phyloP scores from a whole-genome alignment of 2,329 filamentous ascomycete genomes.

The Ascomycota sp. region DNA sequence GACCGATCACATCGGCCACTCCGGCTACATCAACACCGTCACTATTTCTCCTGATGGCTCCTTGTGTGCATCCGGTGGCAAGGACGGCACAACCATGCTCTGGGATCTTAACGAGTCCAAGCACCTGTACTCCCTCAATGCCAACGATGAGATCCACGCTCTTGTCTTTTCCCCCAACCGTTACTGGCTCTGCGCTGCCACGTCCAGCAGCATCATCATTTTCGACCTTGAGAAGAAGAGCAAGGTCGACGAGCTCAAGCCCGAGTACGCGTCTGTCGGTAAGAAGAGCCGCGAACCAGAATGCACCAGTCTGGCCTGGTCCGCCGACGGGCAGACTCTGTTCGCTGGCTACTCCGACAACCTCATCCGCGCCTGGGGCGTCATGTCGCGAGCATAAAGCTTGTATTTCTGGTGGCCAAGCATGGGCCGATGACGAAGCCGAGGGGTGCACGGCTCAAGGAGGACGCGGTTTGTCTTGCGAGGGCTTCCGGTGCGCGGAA shows the following conservation, averaged over 20 bases:
- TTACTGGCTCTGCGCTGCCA: slow-evolving; percentile 99
- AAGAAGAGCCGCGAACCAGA: slow-evolving; percentile 99
- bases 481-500: not conserved
- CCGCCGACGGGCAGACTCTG: slow-evolving; percentile 92
- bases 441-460: not conserved
- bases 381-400: slow-evolving; percentile 73
- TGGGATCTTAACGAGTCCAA: slow-evolving; percentile 99
- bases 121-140: slow-evolving; percentile 99
- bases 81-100: slow-evolving; percentile 99
- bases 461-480: no score
- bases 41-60: slow-evolving; percentile 99
- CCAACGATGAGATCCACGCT: slow-evolving; percentile 98
- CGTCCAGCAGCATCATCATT: slow-evolving; percentile 95
- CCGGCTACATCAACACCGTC: slow-evolving; percentile 99
- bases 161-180: slow-evolving; percentile 99
- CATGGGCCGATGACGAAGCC: slow-evolving; percentile 1
- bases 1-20: slow-evolving; percentile 99
- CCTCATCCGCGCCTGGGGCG: slow-evolving; percentile 93
- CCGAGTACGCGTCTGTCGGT: slow-evolving; percentile 87
- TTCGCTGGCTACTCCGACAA: slow-evolving; percentile 99
- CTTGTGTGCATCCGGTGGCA: slow-evolving; percentile 94
- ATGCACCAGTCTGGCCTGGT: slow-evolving; percentile 94
- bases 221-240: slow-evolving; percentile 99
- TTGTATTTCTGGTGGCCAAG: not conserved
- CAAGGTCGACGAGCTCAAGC: slow-evolving; percentile 99